Conservation (phyloP, 495 filamentous ascomycete genomes). For the Aspergillus olivimuriae region DNA sequence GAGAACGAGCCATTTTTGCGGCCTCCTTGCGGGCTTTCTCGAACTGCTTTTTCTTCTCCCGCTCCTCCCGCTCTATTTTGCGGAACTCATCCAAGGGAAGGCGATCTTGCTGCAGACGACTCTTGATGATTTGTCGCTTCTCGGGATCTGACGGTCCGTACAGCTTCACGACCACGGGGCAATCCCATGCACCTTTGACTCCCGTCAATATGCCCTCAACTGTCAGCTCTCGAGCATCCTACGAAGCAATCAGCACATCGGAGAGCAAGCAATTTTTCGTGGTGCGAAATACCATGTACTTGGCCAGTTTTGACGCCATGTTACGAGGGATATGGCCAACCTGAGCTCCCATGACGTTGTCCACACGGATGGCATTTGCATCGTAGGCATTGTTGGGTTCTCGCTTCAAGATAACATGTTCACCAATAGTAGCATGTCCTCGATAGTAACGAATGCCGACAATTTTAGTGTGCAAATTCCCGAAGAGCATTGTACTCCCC, state of each 20-base stretch:
- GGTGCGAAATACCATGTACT: slow-evolving; percentile 56
- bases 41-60: slow-evolving; percentile 20
- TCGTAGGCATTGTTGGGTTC: slow-evolving; percentile 73
- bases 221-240: slow-evolving; percentile 45
- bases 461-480: slow-evolving; percentile 53
- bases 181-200: slow-evolving; percentile 56
- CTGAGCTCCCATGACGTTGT: slow-evolving; percentile 72
- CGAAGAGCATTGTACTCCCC: slow-evolving; percentile 45
- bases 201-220: slow-evolving; percentile 66
- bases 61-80: slow-evolving; percentile 27
- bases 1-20: slow-evolving; percentile 37
- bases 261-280: background rate
- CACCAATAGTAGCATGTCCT: slow-evolving; percentile 63
- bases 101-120: slow-evolving; percentile 55
- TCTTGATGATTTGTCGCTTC: slow-evolving; percentile 45
- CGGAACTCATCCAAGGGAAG: slow-evolving; percentile 44
- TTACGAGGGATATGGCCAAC: slow-evolving; percentile 72
- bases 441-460: slow-evolving; percentile 78
- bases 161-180: slow-evolving; percentile 60
- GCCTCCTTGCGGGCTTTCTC: slow-evolving; percentile 45
- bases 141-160: slow-evolving; percentile 57
- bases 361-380: slow-evolving; percentile 68
- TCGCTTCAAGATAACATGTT: slow-evolving; percentile 61
- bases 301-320: slow-evolving; percentile 63
- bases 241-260: slow-evolving; percentile 8